Evolutionary conservation across 805 yeast species (phyloP).

Genomic region (Teunomyces cretensis): DNA sequence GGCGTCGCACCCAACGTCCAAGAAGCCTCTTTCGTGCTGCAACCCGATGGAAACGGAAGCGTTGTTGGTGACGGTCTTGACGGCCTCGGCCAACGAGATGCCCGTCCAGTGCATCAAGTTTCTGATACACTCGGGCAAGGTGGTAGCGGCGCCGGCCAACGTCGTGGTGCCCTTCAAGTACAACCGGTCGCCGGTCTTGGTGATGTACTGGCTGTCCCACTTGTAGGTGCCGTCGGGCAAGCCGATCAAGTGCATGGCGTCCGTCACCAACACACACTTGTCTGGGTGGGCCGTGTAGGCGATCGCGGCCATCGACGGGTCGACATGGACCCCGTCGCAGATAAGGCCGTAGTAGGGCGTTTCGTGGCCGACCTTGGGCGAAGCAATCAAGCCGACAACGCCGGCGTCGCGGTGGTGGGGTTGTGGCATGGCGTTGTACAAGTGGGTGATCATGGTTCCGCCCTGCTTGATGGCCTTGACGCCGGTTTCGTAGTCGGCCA

Average conservation of each 20-base stretch:
- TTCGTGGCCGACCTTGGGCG: slow-evolving; percentile 20
- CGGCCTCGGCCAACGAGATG: slow-evolving; percentile 50
- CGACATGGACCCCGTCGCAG: slow-evolving; percentile 60
- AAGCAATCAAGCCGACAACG: slow-evolving; percentile 48
- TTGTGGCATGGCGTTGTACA: slow-evolving; percentile 62
- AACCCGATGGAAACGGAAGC: slow-evolving; percentile 52
- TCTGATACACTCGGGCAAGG: slow-evolving; percentile 49
- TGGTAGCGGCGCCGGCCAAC: slow-evolving; percentile 63
- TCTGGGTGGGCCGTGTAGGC: slow-evolving; percentile 54
- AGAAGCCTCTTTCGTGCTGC: slow-evolving; percentile 47
- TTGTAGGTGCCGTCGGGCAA: slow-evolving; percentile 55
- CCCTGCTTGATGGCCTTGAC: slow-evolving; percentile 49
- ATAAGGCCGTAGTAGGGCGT: slow-evolving; percentile 54
- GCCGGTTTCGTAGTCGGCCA: slow-evolving; percentile 38
- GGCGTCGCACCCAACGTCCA: slow-evolving; percentile 55
- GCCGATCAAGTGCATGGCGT: slow-evolving; percentile 59
- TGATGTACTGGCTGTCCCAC: slow-evolving; percentile 50
- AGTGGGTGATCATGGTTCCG: slow-evolving; percentile 59
- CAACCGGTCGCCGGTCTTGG: slow-evolving; percentile 47
- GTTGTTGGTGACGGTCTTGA: slow-evolving; percentile 54
- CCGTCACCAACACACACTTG: slow-evolving; percentile 57
- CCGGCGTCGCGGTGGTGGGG: slow-evolving; percentile 62
- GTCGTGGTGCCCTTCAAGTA: slow-evolving; percentile 54
- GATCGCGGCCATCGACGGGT: slow-evolving; percentile 49
- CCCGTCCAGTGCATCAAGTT: slow-evolving; percentile 52